These are phyloP conservation scores for Hyphopichia fennica DNA, from an alignment of 1,139 yeast genomes.

Conservation along the genomic window DNA sequence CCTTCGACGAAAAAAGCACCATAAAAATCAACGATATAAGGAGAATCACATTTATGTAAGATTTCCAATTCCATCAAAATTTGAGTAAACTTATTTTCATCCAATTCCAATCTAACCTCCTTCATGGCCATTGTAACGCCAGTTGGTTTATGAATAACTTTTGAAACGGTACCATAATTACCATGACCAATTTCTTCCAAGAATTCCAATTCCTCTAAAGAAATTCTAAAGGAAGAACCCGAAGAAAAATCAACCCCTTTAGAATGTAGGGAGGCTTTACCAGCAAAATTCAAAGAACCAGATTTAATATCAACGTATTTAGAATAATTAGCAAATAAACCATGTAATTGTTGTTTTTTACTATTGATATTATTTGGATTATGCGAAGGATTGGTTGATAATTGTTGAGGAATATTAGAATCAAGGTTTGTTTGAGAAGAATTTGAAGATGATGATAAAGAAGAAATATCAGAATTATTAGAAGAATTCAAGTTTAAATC, in stretches of 20 bases:
- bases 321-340: constrained; percentile 77
- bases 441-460: constrained; percentile 6
- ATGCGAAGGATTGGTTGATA: not conserved
- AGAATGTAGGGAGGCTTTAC: constrained; percentile 89
- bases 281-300: constrained; percentile 88
- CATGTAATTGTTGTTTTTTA: constrained; percentile 37
- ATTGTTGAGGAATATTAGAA: not conserved
- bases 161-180: constrained; percentile 91
- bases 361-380: constrained; percentile 4
- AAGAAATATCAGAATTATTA: constrained; percentile 3
- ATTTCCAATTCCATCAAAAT: constrained; percentile 95
- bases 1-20: constrained; percentile 98
- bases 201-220: constrained; percentile 82
- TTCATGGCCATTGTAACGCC: constrained; percentile 95
- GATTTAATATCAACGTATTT: constrained; percentile 88
- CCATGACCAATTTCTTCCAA: constrained; percentile 90
- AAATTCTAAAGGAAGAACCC: constrained; percentile 84
- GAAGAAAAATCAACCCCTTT: constrained; percentile 88
- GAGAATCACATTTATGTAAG: constrained; percentile 85
- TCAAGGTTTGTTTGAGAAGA: constrained; percentile 5
- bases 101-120: constrained; percentile 88
- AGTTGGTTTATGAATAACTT: constrained; percentile 92
- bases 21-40: constrained; percentile 90
- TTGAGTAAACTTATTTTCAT: constrained; percentile 87
- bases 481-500: constrained; percentile 2